A percentile compares a stretch with the other conserved stretches of the same genome.
Conservation (phyloP, 2,329 filamentous ascomycete species). For the Akanthomyces lecanii region DNA sequence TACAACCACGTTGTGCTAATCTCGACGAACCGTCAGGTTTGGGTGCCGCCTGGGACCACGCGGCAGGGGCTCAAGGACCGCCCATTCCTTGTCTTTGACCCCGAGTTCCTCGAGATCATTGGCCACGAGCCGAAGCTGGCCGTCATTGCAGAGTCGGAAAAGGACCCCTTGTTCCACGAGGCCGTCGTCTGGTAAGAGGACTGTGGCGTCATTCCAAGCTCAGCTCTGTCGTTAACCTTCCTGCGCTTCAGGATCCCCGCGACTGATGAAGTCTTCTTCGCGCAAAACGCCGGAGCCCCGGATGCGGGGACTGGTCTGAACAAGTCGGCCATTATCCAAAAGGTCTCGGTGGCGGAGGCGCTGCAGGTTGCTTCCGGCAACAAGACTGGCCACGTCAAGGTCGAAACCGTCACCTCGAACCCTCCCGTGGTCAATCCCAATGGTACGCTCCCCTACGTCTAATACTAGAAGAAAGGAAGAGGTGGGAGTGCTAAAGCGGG, state of each 20-base stretch:
- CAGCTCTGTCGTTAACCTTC: not conserved
- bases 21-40: not conserved
- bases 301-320: slow-evolving; percentile 47
- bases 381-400: slow-evolving; percentile 38
- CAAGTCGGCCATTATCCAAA: slow-evolving; percentile 48
- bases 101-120: slow-evolving; percentile 47
- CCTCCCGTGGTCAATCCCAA: slow-evolving; percentile 48
- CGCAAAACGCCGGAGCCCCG: slow-evolving; percentile 45
- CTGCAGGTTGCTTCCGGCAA: slow-evolving; percentile 34
- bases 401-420: slow-evolving; percentile 38
- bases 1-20: no score
- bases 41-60: slow-evolving; percentile 40
- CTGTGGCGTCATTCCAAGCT: no score
- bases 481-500: not conserved
- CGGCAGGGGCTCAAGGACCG: slow-evolving; percentile 34
- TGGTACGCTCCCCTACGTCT: slow-evolving; percentile 29
- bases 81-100: slow-evolving; percentile 45
- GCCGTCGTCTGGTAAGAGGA: slow-evolving; percentile 46
- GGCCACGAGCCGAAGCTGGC: slow-evolving; percentile 47
- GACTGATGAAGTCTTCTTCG: slow-evolving; percentile 52
- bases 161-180: slow-evolving; percentile 50
- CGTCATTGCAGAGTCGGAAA: slow-evolving; percentile 41
- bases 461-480: not conserved
- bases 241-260: slow-evolving; percentile 23
- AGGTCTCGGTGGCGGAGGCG: slow-evolving; percentile 44